Conservation (phyloP, 2,329 filamentous ascomycete species). For the Ascochyta koolunga region DNA sequence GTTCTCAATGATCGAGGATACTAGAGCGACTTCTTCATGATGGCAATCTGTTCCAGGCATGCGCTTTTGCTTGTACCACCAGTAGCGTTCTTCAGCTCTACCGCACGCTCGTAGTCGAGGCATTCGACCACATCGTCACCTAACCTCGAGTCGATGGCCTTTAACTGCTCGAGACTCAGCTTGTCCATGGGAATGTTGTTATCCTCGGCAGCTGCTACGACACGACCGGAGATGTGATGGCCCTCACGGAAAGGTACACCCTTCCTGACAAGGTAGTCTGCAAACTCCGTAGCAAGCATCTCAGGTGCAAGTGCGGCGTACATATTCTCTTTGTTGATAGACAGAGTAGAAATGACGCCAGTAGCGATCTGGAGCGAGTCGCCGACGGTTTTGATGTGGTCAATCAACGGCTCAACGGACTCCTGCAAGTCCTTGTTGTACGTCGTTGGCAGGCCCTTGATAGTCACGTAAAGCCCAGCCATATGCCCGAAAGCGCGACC, state of each 20-base stretch:
- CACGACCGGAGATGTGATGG: slow-evolving; percentile 76
- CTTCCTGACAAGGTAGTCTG: slow-evolving; percentile 68
- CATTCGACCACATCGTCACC: slow-evolving; percentile 71
- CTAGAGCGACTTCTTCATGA: slow-evolving; percentile 52
- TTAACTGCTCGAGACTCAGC: slow-evolving; percentile 69
- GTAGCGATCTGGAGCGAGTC: slow-evolving; percentile 85
- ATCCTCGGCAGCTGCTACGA: slow-evolving; percentile 74
- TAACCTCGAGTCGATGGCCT: slow-evolving; percentile 72
- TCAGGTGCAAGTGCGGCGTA: slow-evolving; percentile 76
- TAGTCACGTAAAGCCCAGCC: slow-evolving; percentile 77
- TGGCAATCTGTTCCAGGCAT: slow-evolving; percentile 68
- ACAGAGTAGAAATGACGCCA: slow-evolving; percentile 77
- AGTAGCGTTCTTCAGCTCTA: slow-evolving; percentile 77
- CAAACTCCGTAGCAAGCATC: slow-evolving; percentile 79
- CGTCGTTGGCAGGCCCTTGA: slow-evolving; percentile 77
- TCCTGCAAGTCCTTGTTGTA: slow-evolving; percentile 97
- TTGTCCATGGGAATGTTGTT: slow-evolving; percentile 71
- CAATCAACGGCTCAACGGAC: slow-evolving; percentile 82
- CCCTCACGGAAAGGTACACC: slow-evolving; percentile 80
- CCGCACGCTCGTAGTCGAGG: slow-evolving; percentile 82
- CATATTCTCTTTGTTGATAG: slow-evolving; percentile 76
- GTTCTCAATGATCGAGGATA: neutral
- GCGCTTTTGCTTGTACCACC: slow-evolving; percentile 78
- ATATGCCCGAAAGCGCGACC: slow-evolving; percentile 81
- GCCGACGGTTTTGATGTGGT: slow-evolving; percentile 79